Percentiles rank a stretch among this genome's conserved stretches.
These are phyloP conservation scores for Venturiaceae sp. DNA, from an alignment of 2,329 filamentous ascomycete genomes.

Conservation along the genomic window DNA sequence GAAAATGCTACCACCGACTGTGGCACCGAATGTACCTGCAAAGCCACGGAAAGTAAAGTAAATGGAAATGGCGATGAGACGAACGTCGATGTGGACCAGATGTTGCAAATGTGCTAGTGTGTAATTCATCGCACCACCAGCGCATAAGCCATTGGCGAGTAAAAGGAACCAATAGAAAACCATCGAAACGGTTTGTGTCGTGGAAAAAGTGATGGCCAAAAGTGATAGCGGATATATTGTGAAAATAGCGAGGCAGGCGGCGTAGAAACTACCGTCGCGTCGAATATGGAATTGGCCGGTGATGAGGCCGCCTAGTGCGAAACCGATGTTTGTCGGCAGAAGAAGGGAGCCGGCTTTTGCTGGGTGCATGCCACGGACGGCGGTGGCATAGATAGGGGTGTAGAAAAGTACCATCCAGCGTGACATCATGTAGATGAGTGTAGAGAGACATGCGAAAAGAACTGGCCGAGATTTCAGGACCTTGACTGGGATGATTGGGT, in stretches of 20 bases:
- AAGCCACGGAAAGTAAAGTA: slow-evolving; percentile 74
- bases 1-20: slow-evolving; percentile 71
- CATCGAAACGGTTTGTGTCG: slow-evolving; percentile 15
- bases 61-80: slow-evolving; percentile 68
- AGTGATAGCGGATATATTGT: slow-evolving; percentile 52
- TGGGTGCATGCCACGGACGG: slow-evolving; percentile 60
- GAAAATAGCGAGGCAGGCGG: slow-evolving; percentile 50
- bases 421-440: slow-evolving; percentile 69
- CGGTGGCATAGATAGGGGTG: slow-evolving; percentile 68
- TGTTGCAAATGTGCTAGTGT: slow-evolving; percentile 72
- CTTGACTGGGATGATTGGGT: slow-evolving; percentile 66
- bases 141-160: slow-evolving; percentile 57
- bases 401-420: slow-evolving; percentile 78
- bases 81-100: slow-evolving; percentile 53
- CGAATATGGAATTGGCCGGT: slow-evolving; percentile 70
- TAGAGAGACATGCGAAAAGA: slow-evolving; percentile 62
- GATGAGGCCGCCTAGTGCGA: slow-evolving; percentile 62
- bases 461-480: slow-evolving; percentile 62
- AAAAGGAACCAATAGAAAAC: slow-evolving; percentile 5
- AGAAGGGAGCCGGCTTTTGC: slow-evolving; percentile 65
- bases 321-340: slow-evolving; percentile 73
- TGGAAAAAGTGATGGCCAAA: slow-evolving; percentile 42
- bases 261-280: slow-evolving; percentile 63
- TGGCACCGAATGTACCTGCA: slow-evolving; percentile 69
- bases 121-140: slow-evolving; percentile 69